phyloP scores from a whole-genome alignment of 441 rosid genomes.

The Euphorbia celastroides region DNA sequence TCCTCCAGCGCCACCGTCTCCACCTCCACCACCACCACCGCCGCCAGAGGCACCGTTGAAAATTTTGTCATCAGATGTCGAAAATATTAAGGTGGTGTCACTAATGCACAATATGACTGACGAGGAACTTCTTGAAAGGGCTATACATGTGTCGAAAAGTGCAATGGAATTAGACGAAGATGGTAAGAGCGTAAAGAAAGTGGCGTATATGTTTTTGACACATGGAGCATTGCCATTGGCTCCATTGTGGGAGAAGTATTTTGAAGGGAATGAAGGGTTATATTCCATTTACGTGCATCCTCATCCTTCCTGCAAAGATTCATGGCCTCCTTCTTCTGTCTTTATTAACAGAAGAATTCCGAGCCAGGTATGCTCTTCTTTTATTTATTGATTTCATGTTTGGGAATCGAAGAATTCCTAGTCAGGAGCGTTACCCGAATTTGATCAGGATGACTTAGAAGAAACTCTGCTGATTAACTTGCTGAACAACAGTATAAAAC shows the following conservation, averaged over 20 bases:
- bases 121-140: not conserved
- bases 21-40: not conserved
- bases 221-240: constrained; percentile 17
- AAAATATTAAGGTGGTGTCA: not conserved
- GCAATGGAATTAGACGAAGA: not conserved
- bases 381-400: too few relatives aligned
- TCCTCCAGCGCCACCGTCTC: not conserved
- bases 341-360: constrained; percentile 18
- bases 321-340: constrained; percentile 14
- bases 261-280: constrained; percentile 16
- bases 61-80: not conserved
- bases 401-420: too few relatives aligned
- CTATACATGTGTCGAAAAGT: not conserved
- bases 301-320: not conserved
- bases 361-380: constrained; percentile 12
- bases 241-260: constrained; percentile 20
- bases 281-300: constrained; percentile 18
- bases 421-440: too few relatives aligned
- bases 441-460: too few relatives aligned
- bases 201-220: constrained; percentile 21
- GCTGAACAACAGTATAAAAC: too few relatives aligned
- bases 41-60: not conserved
- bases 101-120: constrained; percentile 12
- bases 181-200: not conserved
- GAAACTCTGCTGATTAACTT: too few relatives aligned